Evolutionary conservation across 305 asterid genomes (phyloP).

Genomic region (Andrographis paniculata): DNA sequence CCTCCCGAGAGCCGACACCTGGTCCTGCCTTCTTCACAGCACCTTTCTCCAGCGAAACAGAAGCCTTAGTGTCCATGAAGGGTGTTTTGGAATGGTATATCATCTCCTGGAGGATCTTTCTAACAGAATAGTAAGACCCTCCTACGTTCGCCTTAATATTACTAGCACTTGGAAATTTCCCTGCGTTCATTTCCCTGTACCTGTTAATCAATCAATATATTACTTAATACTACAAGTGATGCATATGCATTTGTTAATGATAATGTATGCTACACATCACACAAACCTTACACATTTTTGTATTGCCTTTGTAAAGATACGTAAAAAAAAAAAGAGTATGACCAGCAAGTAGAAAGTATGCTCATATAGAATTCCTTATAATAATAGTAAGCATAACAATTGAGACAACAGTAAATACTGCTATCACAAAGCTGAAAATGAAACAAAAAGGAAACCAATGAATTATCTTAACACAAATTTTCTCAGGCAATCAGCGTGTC

Average conservation of each 20-base stretch:
- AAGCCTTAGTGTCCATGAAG: slow-evolving; percentile 16
- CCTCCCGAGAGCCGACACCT: slow-evolving; percentile 18
- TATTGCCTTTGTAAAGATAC: too few species aligned
- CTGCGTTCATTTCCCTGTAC: slow-evolving; percentile 58
- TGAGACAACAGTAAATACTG: background rate
- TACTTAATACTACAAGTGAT: background rate
- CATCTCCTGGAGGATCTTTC: slow-evolving; percentile 42
- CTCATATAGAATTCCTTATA: background rate
- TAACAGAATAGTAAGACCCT: slow-evolving; percentile 48
- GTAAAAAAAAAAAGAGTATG: too few species aligned
- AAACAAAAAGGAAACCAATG: background rate
- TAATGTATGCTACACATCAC: too few species aligned
- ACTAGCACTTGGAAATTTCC: slow-evolving; percentile 60
- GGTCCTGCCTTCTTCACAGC: slow-evolving; percentile 16
- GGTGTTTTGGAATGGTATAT: slow-evolving; percentile 31
- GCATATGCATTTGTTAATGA: background rate
- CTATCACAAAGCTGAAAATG: background rate
- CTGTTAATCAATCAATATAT: slow-evolving; percentile 31
- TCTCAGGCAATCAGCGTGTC: too few species aligned
- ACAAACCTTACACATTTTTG: too few species aligned
- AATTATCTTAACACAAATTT: background rate
- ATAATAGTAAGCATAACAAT: background rate
- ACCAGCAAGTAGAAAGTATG: background rate
- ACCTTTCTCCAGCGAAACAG: slow-evolving; percentile 18
- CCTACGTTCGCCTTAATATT: slow-evolving; percentile 41